Evolutionary conservation across 169 alveolate genomes (phyloP), one percentile per base, ranked within the genome.

Genomic region (Plasmodium ovale): DNA sequence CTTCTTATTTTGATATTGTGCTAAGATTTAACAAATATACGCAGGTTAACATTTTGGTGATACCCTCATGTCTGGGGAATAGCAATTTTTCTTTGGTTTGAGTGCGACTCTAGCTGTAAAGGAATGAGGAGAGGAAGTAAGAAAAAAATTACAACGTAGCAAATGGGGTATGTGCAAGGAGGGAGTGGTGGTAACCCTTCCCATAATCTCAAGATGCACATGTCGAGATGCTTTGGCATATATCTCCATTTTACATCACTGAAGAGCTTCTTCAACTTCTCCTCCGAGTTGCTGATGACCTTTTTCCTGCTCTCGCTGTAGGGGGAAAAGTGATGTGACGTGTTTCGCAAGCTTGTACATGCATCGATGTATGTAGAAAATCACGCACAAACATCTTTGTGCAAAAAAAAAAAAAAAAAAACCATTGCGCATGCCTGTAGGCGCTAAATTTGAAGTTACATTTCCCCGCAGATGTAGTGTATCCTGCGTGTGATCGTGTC

Each of bases 261-360:
- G 47, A 77, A 77, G 21, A 77, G 88, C 27, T 77, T 77, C 54
- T 42, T 77, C 65, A 77, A 51, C 47, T 77, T 77, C 37, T 77
- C 88, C 59, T 77, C 88, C 27, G 88, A 77, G 42, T 60, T 77
- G 59, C 31, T 77, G 37, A 77, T 59, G 27, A 77, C 74, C 37
- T 77, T 77, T 39, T 77, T 77, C 67, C 88, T 60, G 74, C 74
- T 59, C 29, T 77, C 88, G 35, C 88, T 77, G 56, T 14, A 77
- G 33, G 37, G 37, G 64, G 33, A 5, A 10, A 39, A 53, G 19
- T 5, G 19, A 53, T 53, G 5, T 53, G 1, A 1, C 19, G 23
- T 16, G 19, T 16, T 53, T 53, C 23, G 3, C n/a, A 9, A 53
- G 23, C 19, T 53, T 53, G n/a, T n/a, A n/a, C n/a, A n/a, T n/a